phyloP scores from a whole-genome alignment of 2,329 filamentous ascomycete genomes.

The Diaporthe nobilis region DNA sequence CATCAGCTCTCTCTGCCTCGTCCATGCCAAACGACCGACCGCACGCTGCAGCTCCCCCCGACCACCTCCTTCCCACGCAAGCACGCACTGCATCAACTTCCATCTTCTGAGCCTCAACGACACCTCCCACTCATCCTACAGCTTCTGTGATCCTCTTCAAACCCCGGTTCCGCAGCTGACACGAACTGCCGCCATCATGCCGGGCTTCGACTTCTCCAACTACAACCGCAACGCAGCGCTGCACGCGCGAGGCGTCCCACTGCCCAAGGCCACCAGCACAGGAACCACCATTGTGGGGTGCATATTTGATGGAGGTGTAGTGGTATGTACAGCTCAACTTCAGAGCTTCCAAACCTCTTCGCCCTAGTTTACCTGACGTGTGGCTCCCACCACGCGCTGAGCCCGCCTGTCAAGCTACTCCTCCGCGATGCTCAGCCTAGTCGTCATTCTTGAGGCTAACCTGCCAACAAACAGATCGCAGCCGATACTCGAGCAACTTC shows the following conservation, averaged over 20 bases:
- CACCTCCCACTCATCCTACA: background rate
- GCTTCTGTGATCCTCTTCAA: background rate
- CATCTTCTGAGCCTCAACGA: conserved; percentile 3
- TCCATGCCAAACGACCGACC: conserved; percentile 39
- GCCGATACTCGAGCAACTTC: conserved; percentile 98
- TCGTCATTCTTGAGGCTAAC: background rate
- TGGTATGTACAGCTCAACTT: conserved; percentile 69
- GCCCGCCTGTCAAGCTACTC: background rate
- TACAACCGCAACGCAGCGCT: conserved; percentile 99
- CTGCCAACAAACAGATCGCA: conserved; percentile 77
- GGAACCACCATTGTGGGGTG: conserved; percentile 99
- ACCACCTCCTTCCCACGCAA: conserved; percentile 9
- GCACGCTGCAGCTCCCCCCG: conserved; percentile 41
- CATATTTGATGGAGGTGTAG: conserved; percentile 95
- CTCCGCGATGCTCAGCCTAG: background rate
- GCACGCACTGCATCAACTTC: conserved; percentile 11
- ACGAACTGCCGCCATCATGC: conserved; percentile 73
- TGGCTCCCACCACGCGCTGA: background rate
- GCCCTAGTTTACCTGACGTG: background rate
- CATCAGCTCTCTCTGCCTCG: conserved; percentile 46
- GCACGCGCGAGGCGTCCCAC: conserved; percentile 91
- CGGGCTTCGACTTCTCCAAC: conserved; percentile 99
- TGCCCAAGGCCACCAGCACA: conserved; percentile 98
- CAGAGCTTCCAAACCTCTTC: background rate
- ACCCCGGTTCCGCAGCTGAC: conserved; percentile 12